Conservation (phyloP, 345 rosid genomes). For the Dipteronia sinensis region DNA sequence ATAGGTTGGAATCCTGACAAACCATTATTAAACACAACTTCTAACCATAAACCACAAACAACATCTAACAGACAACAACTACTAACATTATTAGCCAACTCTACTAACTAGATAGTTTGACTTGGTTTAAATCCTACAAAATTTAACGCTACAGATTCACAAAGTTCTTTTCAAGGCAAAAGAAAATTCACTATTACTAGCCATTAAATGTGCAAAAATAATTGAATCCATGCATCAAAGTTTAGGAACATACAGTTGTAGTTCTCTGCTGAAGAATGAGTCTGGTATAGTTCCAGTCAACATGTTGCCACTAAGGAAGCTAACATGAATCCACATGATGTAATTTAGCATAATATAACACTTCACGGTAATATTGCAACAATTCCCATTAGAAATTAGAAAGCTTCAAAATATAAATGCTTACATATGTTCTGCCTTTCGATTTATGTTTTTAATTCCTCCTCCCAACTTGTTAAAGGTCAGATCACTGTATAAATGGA, state of each 20-base stretch:
- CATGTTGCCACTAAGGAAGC: slow-evolving; percentile 24
- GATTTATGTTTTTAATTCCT: not conserved
- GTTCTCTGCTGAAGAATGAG: not conserved
- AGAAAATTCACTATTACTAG: not conserved
- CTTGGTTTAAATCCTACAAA: no score
- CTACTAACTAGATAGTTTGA: no score
- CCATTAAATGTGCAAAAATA: slow-evolving; percentile 6
- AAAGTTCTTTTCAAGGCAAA: not conserved
- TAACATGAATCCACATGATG: not conserved
- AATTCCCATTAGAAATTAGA: not conserved
- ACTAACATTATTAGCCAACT: no score
- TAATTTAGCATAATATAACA: not conserved
- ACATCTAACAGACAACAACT: no score
- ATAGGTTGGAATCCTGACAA: no score
- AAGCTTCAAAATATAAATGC: not conserved
- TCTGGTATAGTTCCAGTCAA: slow-evolving; percentile 30
- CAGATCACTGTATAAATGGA: slow-evolving; percentile 25
- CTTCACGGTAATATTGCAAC: not conserved
- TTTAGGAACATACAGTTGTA: slow-evolving; percentile 23
- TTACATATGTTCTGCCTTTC: no score
- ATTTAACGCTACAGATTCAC: not conserved
- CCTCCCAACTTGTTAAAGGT: slow-evolving; percentile 26
- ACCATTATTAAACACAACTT: no score
- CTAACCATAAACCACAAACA: no score
- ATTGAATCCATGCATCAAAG: slow-evolving; percentile 9